phyloP scores from a whole-genome alignment of 345 rosid species.

The Corchorus capsularis region DNA sequence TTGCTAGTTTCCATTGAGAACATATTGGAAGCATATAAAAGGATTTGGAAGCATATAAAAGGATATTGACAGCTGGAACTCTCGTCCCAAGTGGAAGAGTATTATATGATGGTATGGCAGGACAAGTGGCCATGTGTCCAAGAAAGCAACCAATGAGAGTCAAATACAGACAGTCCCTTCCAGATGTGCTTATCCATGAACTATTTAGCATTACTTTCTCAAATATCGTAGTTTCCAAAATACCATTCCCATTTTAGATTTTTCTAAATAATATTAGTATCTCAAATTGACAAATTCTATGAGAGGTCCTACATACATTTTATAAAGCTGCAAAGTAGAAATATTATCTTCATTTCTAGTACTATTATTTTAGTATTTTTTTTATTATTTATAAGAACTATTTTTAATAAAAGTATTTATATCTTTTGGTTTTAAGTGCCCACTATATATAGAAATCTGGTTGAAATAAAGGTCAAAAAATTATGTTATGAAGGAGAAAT shows the following conservation, averaged over 20 bases:
- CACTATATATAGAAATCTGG: background rate
- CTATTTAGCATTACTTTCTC: background rate
- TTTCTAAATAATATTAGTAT: background rate
- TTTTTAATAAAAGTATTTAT: background rate
- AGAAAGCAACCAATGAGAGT: constrained; percentile 28
- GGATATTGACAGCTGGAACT: constrained; percentile 6
- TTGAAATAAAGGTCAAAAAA: background rate
- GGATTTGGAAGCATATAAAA: constrained; percentile 11
- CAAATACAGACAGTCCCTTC: constrained; percentile 16
- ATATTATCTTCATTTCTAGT: background rate
- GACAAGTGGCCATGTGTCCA: constrained; percentile 32
- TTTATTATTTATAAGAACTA: background rate
- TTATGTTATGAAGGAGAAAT: background rate
- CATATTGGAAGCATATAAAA: constrained; percentile 7
- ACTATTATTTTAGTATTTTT: no score
- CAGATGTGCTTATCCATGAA: constrained; percentile 17
- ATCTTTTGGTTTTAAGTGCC: background rate
- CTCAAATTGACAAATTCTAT: background rate
- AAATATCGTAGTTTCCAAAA: constrained; percentile 10
- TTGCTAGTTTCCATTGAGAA: background rate
- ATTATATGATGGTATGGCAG: constrained; percentile 14
- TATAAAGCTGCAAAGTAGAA: background rate
- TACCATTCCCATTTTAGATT: background rate
- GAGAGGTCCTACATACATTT: no score
- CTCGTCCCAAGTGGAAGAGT: constrained; percentile 28